Conservation (phyloP, 495 filamentous ascomycete genomes). For the Hyphodiscus hymeniophilus region DNA sequence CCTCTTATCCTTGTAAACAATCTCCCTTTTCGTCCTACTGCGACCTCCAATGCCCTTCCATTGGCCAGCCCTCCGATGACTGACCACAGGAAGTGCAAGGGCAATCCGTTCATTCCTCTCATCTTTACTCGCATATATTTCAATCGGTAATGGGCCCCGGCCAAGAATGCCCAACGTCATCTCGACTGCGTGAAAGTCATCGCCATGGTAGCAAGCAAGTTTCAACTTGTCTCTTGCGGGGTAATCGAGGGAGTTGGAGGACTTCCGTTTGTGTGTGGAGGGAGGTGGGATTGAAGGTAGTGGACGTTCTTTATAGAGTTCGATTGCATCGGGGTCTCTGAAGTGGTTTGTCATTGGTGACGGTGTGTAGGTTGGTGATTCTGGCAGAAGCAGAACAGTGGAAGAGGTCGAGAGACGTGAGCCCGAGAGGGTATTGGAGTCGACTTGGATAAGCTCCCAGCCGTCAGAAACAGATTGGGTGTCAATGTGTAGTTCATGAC, state of each 20-base stretch:
- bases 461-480: neutral
- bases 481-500: neutral
- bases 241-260: neutral
- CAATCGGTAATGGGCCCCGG: slow-evolving; percentile 1
- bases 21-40: no score
- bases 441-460: slow-evolving; percentile 2
- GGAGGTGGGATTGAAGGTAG: slow-evolving; percentile 9
- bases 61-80: neutral
- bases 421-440: neutral
- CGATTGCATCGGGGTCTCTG: no score
- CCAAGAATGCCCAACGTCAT: neutral
- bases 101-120: slow-evolving; percentile 14
- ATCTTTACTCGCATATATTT: slow-evolving; percentile 4
- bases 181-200: slow-evolving; percentile 1
- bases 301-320: slow-evolving; percentile 4
- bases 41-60: no score
- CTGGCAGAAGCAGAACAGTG: neutral
- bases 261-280: neutral
- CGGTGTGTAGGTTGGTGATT: neutral
- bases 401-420: neutral
- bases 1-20: no score
- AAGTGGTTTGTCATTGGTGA: neutral
- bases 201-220: slow-evolving; percentile 2
- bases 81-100: neutral
- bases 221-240: neutral